Base-by-base conservation (phyloP, 495 filamentous ascomycete genomes). In the Choiromyces venosus region DNA sequence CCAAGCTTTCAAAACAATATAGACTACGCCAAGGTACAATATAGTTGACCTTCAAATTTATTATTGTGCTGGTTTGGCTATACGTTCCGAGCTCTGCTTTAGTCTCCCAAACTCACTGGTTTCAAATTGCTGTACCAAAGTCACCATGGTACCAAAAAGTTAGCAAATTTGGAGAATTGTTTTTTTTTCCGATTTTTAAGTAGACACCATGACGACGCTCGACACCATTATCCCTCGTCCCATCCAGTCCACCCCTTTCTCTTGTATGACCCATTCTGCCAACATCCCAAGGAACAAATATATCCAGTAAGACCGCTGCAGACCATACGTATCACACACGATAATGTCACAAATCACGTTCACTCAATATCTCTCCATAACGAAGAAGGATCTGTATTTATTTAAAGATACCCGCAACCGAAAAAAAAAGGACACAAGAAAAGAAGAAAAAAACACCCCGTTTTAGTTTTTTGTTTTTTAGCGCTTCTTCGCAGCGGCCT, bases 401-500 rank as follows among this genome's bases (percentile, higher is more conserved):
- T 61, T 61, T 61, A 61, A 61, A 61, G 52, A 61, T 61, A 61
- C 25, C 52, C 52, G 10, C 52, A 33, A 29, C 52, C 52, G 52
- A 61, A 61, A 61, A 61, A 61, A 61, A 61, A 33, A 61, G 10
- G 10, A 61, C 10, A 16, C 3, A 33, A 33, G 25, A 1, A 10
- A 29, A 10, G 4, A 29, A 29, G 4, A 16, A 10, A 10, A 61
- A 61, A 61, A 33, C 52, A 61, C 52, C 52, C 25, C 9, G 14
- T 14, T 29, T 25, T 52, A 52, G 46, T 52, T 52, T 52, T n/a
- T 25, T 67, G 37, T 37, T 19, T 67, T 80, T 76, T 85, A 86
- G 66, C 86, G 84, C 85, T 88, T 88, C 88, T 91, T 92, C 84
- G 87, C 85, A 83, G 90, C 88, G 69, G 88, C 88, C 85, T 92